phyloP scores from a whole-genome alignment of 2,329 filamentous ascomycete species.

The Colletotrichum falcatum region DNA sequence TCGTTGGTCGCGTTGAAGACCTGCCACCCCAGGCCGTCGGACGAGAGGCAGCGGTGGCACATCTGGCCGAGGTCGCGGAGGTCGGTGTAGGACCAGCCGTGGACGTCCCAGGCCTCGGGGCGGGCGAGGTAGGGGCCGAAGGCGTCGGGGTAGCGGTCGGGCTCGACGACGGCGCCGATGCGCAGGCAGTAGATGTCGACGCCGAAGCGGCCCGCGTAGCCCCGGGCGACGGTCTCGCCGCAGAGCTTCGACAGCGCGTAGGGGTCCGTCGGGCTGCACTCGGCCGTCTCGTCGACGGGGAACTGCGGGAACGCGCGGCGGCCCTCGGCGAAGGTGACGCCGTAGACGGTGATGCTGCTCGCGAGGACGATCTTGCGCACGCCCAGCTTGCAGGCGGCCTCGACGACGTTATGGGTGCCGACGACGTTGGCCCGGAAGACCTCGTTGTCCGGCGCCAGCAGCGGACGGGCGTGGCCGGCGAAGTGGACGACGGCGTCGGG shows the following conservation, averaged over 20 bases:
- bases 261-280: conserved; percentile 70
- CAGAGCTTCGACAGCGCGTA: conserved; percentile 72
- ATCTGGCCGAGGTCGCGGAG: conserved; percentile 72
- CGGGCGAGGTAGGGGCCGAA: conserved; percentile 64
- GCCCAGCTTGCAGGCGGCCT: conserved; percentile 71
- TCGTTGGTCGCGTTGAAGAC: conserved; percentile 75
- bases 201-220: conserved; percentile 66
- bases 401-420: conserved; percentile 71
- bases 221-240: conserved; percentile 67
- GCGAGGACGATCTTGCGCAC: conserved; percentile 73
- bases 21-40: conserved; percentile 69
- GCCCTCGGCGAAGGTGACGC: conserved; percentile 71
- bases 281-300: conserved; percentile 69
- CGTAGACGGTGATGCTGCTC: conserved; percentile 69
- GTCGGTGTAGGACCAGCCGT: conserved; percentile 74
- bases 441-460: conserved; percentile 72
- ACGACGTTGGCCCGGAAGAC: conserved; percentile 67
- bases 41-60: conserved; percentile 64
- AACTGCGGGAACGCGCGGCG: conserved; percentile 67
- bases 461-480: conserved; percentile 68
- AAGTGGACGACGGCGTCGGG: conserved; percentile 74
- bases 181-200: conserved; percentile 71
- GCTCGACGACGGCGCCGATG: conserved; percentile 72
- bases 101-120: conserved; percentile 64
- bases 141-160: conserved; percentile 67